These are phyloP conservation scores for Candida wancherniae DNA, from an alignment of 805 yeast genomes.

Conservation along the genomic window DNA sequence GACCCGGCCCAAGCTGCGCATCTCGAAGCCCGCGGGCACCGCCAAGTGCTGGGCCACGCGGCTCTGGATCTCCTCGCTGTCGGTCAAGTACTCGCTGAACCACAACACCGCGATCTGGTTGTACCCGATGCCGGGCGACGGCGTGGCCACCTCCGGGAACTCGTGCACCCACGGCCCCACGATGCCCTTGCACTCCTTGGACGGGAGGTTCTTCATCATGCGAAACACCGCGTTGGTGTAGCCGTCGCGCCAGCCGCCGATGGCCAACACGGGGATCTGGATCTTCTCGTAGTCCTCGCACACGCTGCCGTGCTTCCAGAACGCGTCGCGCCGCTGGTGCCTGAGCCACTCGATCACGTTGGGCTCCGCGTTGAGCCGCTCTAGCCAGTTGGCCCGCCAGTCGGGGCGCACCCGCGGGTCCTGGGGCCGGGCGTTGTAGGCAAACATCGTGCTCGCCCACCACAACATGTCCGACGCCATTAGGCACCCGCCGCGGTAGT, in stretches of 20 bases:
- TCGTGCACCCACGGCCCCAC: conserved; percentile 7
- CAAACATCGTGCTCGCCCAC: conserved; percentile 8
- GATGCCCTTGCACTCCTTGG: conserved; percentile 2
- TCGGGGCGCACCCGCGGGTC: conserved; percentile 2
- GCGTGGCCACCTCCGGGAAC: conserved; percentile 6
- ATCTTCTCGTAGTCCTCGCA: conserved; percentile 4
- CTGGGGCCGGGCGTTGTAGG: conserved; percentile 5
- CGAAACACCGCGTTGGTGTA: conserved; percentile 6
- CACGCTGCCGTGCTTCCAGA: conserved; percentile 6
- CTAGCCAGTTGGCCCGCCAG: conserved; percentile 4
- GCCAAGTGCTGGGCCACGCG: neutral
- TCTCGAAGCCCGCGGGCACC: conserved; percentile 1
- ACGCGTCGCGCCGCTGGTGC: conserved; percentile 5
- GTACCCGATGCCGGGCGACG: conserved; percentile 5
- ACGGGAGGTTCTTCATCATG: conserved; percentile 3
- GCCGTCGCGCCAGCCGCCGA: conserved; percentile 7
- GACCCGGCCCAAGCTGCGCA: conserved; percentile 1
- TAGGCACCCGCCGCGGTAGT: conserved; percentile 5
- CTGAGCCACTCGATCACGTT: conserved; percentile 4
- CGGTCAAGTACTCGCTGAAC: conserved; percentile 3
- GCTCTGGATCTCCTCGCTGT: neutral
- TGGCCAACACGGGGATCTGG: conserved; percentile 5
- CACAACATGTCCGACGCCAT: conserved; percentile 6
- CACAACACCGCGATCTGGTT: conserved; percentile 5
- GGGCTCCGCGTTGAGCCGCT: conserved; percentile 2